Evolutionary conservation across 1,284 basidiomycete species (phyloP).

Genomic region (Tylopilus sp.): DNA sequence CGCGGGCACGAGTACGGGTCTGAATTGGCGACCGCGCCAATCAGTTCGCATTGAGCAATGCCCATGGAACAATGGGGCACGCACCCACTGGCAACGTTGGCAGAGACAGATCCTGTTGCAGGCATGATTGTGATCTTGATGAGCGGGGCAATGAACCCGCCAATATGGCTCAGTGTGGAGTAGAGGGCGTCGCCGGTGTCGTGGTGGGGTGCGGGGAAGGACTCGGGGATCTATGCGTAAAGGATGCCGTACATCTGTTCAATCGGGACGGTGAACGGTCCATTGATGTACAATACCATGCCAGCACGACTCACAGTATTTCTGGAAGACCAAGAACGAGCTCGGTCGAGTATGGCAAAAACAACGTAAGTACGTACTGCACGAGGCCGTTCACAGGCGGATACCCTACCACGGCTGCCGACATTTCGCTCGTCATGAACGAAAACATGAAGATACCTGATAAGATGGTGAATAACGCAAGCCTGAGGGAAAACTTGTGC

Average conservation of each 20-base stretch:
- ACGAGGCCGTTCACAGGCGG: conserved; percentile 65
- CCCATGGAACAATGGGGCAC: conserved; percentile 9
- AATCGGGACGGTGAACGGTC: not conserved
- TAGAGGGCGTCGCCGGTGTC: conserved; percentile 74
- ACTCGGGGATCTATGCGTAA: conserved; percentile 72
- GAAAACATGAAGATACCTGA: conserved; percentile 71
- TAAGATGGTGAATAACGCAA: conserved; percentile 61
- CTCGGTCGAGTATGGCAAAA: conserved; percentile 13
- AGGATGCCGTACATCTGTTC: conserved; percentile 69
- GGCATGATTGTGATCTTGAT: conserved; percentile 61
- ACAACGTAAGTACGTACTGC: conserved; percentile 38
- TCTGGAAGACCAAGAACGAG: conserved; percentile 32
- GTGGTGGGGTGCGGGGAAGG: conserved; percentile 72
- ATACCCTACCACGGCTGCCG: conserved; percentile 60
- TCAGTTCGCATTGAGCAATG: no score
- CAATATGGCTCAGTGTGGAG: conserved; percentile 63
- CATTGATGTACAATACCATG: not conserved
- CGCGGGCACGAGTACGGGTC: conserved; percentile 70
- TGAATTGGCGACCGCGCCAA: conserved; percentile 22
- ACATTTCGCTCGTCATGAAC: conserved; percentile 67
- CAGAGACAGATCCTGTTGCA: conserved; percentile 40
- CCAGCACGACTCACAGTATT: conserved; percentile 42
- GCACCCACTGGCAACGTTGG: conserved; percentile 52
- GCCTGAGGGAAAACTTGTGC: conserved; percentile 62
- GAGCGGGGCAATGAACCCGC: conserved; percentile 66